Conservation (phyloP, 2,329 filamentous ascomycete genomes). For the Pyricularia sp. region DNA sequence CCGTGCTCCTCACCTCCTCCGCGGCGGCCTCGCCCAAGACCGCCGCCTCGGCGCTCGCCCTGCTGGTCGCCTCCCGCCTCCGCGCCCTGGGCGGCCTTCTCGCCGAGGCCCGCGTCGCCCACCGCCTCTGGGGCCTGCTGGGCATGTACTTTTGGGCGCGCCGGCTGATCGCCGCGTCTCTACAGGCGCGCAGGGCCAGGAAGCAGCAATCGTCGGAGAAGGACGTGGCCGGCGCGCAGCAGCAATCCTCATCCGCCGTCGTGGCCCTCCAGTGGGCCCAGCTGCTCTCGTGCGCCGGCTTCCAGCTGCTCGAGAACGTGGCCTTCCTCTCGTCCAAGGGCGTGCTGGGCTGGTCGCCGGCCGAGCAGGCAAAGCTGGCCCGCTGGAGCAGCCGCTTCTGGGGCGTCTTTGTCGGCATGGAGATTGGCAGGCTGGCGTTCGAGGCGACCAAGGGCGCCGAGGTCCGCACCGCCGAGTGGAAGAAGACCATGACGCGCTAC, state of each 20-base stretch:
- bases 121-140: slow-evolving; percentile 68
- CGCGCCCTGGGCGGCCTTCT: slow-evolving; percentile 56
- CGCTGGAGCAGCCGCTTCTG: slow-evolving; percentile 72
- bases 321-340: slow-evolving; percentile 69
- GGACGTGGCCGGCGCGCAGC: slow-evolving; percentile 17
- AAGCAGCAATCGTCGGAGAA: slow-evolving; percentile 12
- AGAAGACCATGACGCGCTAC: slow-evolving; percentile 59
- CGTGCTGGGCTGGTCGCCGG: slow-evolving; percentile 49
- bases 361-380: slow-evolving; percentile 51
- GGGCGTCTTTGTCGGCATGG: slow-evolving; percentile 67
- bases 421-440: slow-evolving; percentile 56
- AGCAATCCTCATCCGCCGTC: slow-evolving; percentile 30
- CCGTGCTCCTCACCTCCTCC: slow-evolving; percentile 25
- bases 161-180: slow-evolving; percentile 26
- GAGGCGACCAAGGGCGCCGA: slow-evolving; percentile 29
- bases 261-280: slow-evolving; percentile 54
- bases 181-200: slow-evolving; percentile 19
- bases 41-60: slow-evolving; percentile 29
- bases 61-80: slow-evolving; percentile 42
- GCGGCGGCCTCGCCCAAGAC: slow-evolving; percentile 4
- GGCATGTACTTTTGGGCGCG: slow-evolving; percentile 63
- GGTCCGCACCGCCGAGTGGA: slow-evolving; percentile 44
- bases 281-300: slow-evolving; percentile 56
- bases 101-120: slow-evolving; percentile 62
- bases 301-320: slow-evolving; percentile 76